A percentile compares a stretch with the other conserved stretches of the same genome.
Conservation (phyloP, 2,329 filamentous ascomycete species). For the Diaporthe eres region DNA sequence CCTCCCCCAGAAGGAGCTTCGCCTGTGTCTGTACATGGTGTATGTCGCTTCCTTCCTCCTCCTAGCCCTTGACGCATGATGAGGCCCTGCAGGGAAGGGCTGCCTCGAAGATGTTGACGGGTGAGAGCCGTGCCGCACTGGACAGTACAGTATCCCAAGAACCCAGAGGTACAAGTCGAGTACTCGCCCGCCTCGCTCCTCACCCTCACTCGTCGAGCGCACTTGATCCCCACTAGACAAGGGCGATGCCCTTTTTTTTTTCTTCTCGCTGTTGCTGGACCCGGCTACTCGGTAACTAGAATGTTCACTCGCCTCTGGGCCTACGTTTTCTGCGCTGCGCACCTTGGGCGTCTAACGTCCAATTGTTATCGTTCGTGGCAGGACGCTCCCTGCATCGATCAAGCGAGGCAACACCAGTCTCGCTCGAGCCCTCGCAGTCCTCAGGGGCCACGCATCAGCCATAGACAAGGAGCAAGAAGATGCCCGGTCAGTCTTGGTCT, state of each 20-base stretch:
- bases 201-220: constrained; percentile 10
- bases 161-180: neutral
- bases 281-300: constrained; percentile 28
- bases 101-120: constrained; percentile 6
- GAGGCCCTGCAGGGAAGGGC: constrained; percentile 28
- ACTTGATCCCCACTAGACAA: constrained; percentile 26
- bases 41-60: constrained; percentile 1
- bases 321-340: neutral
- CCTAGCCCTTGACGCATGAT: constrained; percentile 26
- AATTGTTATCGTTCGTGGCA: neutral
- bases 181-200: neutral
- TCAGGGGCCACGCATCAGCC: neutral
- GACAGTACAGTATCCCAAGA: neutral
- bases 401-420: neutral
- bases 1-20: constrained; percentile 8
- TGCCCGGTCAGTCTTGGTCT: constrained; percentile 8
- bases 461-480: constrained; percentile 6
- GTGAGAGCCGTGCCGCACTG: constrained; percentile 13
- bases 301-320: neutral
- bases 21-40: neutral
- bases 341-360: neutral
- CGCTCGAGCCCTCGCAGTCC: constrained; percentile 1
- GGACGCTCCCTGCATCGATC: neutral
- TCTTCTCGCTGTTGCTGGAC: neutral
- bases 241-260: constrained; percentile 11